These are phyloP conservation scores for Yamadazyma dushanensis DNA, from an alignment of 1,139 yeast genomes.

Conservation along the genomic window DNA sequence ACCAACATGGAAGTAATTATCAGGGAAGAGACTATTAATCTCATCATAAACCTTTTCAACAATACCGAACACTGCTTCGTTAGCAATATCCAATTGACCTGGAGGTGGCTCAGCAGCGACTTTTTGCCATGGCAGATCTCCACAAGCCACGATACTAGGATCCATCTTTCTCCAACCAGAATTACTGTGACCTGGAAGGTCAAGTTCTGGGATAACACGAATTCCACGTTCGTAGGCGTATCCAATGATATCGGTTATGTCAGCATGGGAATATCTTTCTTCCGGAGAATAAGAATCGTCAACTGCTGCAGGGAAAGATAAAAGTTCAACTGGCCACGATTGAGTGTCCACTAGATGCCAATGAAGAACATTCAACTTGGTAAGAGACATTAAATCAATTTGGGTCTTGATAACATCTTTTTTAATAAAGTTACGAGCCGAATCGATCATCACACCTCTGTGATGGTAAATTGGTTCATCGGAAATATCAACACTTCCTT, in stretches of 20 bases:
- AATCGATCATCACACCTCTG: constrained; percentile 47
- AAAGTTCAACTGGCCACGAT: constrained; percentile 46
- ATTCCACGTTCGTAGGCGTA: constrained; percentile 44
- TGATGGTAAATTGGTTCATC: constrained; percentile 45
- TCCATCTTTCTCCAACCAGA: constrained; percentile 46
- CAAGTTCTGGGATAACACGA: constrained; percentile 48
- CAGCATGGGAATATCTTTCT: constrained; percentile 36
- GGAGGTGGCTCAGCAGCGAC: constrained; percentile 48
- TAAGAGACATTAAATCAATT: constrained; percentile 42
- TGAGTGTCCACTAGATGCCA: constrained; percentile 50
- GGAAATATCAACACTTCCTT: constrained; percentile 32
- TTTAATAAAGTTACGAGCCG: constrained; percentile 41
- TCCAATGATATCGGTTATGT: constrained; percentile 30
- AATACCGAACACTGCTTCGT: constrained; percentile 12
- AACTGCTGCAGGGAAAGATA: constrained; percentile 40
- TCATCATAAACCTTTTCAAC: constrained; percentile 39
- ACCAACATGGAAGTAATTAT: constrained; percentile 47
- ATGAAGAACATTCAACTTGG: constrained; percentile 45
- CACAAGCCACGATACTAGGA: constrained; percentile 36
- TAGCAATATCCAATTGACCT: constrained; percentile 44
- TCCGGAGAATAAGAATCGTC: constrained; percentile 41
- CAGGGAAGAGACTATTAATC: constrained; percentile 33
- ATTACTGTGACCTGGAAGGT: constrained; percentile 49
- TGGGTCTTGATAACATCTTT: constrained; percentile 33
- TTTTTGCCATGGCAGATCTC: constrained; percentile 30